phyloP scores from a whole-genome alignment of 305 asterid genomes.

The Solanum chacoense region DNA sequence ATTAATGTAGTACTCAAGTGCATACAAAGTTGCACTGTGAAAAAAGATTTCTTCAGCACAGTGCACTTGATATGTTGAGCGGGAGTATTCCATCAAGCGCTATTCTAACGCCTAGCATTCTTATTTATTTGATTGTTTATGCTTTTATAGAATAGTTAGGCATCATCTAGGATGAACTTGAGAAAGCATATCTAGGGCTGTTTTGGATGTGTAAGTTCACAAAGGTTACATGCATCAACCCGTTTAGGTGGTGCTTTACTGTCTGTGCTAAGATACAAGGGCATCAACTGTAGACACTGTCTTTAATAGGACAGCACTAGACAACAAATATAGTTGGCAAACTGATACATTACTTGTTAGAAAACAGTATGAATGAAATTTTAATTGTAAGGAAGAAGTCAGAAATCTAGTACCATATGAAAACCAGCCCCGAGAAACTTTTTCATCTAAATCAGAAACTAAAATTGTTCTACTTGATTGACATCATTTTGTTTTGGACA shows the following conservation, averaged over 20 bases:
- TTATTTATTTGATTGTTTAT: background rate
- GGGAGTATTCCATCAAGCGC: background rate
- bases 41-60: background rate
- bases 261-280: background rate
- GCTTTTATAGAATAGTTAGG: background rate
- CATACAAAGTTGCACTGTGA: background rate
- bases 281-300: background rate
- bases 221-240: background rate
- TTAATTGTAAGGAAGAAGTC: background rate
- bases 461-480: background rate
- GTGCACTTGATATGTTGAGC: background rate
- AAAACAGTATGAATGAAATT: background rate
- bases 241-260: background rate
- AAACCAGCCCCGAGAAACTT: background rate
- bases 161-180: background rate
- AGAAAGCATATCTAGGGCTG: background rate
- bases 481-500: background rate
- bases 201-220: background rate
- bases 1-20: background rate
- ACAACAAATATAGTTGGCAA: background rate
- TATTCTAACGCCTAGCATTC: background rate
- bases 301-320: background rate
- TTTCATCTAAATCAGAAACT: background rate
- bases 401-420: background rate
- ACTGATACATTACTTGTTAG: background rate